Percentiles rank a stretch among this genome's conserved stretches.
phyloP scores from a whole-genome alignment of 2,329 filamentous ascomycete species.

The Fusarium foetens region DNA sequence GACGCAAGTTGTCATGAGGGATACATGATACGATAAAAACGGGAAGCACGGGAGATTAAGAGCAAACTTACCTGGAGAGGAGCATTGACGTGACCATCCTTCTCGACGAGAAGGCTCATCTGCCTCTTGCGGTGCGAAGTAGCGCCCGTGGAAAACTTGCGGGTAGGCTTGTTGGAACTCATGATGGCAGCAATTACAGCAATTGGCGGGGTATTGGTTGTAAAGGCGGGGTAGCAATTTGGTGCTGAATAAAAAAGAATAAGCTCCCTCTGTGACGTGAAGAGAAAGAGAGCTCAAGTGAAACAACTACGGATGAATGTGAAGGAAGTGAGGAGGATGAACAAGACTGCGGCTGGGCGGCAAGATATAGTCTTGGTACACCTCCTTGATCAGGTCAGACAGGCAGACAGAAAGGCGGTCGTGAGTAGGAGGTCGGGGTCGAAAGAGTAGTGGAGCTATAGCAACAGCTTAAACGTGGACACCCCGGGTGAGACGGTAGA shows the following conservation, averaged over 20 bases:
- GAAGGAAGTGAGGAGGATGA: slow-evolving; percentile 12
- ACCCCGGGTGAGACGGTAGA: slow-evolving; percentile 35
- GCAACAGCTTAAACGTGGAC: slow-evolving; percentile 21
- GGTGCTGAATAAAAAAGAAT: neutral
- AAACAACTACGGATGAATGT: slow-evolving; percentile 21
- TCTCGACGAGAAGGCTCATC: slow-evolving; percentile 58
- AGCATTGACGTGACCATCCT: slow-evolving; percentile 56
- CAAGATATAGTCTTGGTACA: slow-evolving; percentile 38
- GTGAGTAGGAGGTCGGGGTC: slow-evolving; percentile 39
- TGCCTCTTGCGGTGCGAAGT: slow-evolving; percentile 58
- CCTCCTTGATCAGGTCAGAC: slow-evolving; percentile 40
- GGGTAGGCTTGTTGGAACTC: slow-evolving; percentile 43
- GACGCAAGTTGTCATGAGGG: slow-evolving; percentile 38
- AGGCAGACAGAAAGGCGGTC: slow-evolving; percentile 43
- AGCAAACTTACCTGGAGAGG: slow-evolving; percentile 56
- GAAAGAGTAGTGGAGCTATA: slow-evolving; percentile 43
- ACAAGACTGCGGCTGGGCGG: slow-evolving; percentile 18
- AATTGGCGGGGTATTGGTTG: slow-evolving; percentile 23
- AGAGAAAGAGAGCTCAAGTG: slow-evolving; percentile 5
- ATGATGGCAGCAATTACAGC: slow-evolving; percentile 37
- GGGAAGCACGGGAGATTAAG: neutral
- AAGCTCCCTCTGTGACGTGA: slow-evolving; percentile 10
- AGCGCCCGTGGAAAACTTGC: slow-evolving; percentile 57
- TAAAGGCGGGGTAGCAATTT: slow-evolving; percentile 22
- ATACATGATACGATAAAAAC: neutral